Conservation (phyloP, 371 early-diverging fungal species). For the Mycotypha africana region DNA sequence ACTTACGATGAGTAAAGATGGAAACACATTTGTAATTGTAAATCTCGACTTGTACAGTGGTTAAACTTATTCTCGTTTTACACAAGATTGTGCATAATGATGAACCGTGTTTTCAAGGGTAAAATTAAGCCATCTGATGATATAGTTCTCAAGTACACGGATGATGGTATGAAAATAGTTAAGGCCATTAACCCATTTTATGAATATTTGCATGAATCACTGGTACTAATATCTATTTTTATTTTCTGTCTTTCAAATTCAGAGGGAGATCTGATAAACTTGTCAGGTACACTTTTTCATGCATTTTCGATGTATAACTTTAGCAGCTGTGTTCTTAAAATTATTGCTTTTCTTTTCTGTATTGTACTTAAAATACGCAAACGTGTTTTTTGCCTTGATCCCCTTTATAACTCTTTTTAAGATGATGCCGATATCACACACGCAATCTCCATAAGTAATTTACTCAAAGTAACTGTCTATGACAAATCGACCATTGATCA, state of each 20-base stretch:
- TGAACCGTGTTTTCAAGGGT: slow-evolving; percentile 45
- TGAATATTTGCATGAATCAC: too few species aligned
- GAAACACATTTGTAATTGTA: neutral
- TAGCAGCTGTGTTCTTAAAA: too few species aligned
- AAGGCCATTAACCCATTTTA: too few species aligned
- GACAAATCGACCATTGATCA: too few species aligned
- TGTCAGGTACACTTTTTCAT: too few species aligned
- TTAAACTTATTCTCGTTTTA: neutral
- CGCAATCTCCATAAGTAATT: slow-evolving; percentile 44
- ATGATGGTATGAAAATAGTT: slow-evolving; percentile 45
- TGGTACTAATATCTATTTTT: neutral
- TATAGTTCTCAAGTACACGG: slow-evolving; percentile 45
- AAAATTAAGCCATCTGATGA: slow-evolving; percentile 41
- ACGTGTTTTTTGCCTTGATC: too few species aligned
- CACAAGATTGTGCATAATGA: slow-evolving; percentile 47
- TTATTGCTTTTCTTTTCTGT: too few species aligned
- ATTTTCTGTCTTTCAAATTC: too few species aligned
- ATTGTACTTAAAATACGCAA: too few species aligned
- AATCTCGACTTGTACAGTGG: too few species aligned
- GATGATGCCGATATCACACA: slow-evolving; percentile 53
- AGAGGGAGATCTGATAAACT: slow-evolving; percentile 54
- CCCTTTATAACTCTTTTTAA: too few species aligned
- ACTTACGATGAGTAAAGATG: slow-evolving; percentile 53
- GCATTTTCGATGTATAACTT: too few species aligned
- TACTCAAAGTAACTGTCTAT: slow-evolving; percentile 46